phyloP scores from a whole-genome alignment of 768 basidiomycete genomes.

The Termitomyces sp. region DNA sequence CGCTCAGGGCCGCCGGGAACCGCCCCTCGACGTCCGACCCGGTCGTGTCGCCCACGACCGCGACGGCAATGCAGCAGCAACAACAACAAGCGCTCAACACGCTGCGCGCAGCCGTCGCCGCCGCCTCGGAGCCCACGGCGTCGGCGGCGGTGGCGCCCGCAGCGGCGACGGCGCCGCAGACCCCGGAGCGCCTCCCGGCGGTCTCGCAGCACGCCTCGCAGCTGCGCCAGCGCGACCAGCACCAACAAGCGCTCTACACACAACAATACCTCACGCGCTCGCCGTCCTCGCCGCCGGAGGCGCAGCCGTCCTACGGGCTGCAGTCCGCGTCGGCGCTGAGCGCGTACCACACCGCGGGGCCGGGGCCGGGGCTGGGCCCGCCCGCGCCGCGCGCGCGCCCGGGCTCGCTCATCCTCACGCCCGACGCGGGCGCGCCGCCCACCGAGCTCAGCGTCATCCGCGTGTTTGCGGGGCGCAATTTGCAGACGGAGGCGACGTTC shows the following conservation, averaged over 20 bases:
- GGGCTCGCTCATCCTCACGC: slow-evolving; percentile 70
- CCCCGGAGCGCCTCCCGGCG: slow-evolving; percentile 20
- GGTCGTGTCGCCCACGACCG: slow-evolving; percentile 47
- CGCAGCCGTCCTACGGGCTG: slow-evolving; percentile 67
- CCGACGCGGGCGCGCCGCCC: slow-evolving; percentile 52
- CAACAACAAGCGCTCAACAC: slow-evolving; percentile 32
- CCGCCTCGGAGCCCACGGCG: slow-evolving; percentile 4
- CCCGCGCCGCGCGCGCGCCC: slow-evolving; percentile 56
- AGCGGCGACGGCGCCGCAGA: slow-evolving; percentile 15
- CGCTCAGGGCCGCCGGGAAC: slow-evolving; percentile 42
- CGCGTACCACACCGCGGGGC: slow-evolving; percentile 23
- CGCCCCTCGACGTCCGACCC: slow-evolving; percentile 33
- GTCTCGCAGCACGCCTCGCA: slow-evolving; percentile 66
- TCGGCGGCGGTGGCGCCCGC: too few relatives aligned
- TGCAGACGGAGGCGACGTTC: slow-evolving; percentile 95
- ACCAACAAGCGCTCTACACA: slow-evolving; percentile 82
- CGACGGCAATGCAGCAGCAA: slow-evolving; percentile 53
- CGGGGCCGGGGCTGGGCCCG: slow-evolving; percentile 42
- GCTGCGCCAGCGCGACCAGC: slow-evolving; percentile 82
- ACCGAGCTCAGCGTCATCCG: slow-evolving; percentile 93
- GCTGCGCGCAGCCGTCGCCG: slow-evolving; percentile 15
- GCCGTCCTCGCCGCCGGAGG: slow-evolving; percentile 72
- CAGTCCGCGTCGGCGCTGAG: slow-evolving; percentile 67
- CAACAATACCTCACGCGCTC: slow-evolving; percentile 87
- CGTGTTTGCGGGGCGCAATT: slow-evolving; percentile 86